Evolutionary conservation across 257 asterid species (phyloP), one percentile per base, ranked within the genome.

Genomic region (Vinca minor): DNA sequence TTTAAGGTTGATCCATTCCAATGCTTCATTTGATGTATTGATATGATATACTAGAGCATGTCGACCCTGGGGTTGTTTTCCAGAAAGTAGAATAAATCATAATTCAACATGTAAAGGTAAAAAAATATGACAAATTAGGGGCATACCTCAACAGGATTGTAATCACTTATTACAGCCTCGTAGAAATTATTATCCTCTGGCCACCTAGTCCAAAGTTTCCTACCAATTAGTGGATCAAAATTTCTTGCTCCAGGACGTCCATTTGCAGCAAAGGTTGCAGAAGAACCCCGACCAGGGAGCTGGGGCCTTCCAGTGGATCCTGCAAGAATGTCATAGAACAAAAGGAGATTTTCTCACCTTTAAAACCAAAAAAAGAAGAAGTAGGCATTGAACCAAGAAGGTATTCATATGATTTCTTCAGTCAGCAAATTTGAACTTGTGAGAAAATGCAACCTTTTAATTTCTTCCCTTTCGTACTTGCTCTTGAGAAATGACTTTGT

Each of bases 121-220:
- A 38, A 8, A 12, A 28, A 42, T 38, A 10, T 10, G 44, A 8
- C 59, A 50, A 38, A 49, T 38, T 23, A n/a, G 29, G 32, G 45
- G 65, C 49, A 54, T 70, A 88, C 96, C 86, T 82, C 81, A 29
- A 25, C 75, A 32, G 87, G 76, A 52, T 85, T 71, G 74, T 72
- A 85, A 63, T 85, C 82, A 65, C 81, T 77, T 60, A 85, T 84
- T 46, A 81, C 73, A 73, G 96, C 96, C 70, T 85, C 88, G 73
- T 85, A 88, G 66, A 85, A 88, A 54, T 64, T 82, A 71, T 88
- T 88, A 74, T 88, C 96, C 39, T 85, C 94, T n/a, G 91, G 96
- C 94, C 95, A 88, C 66, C 89, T 82, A 63, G 92, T 85, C 77
- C 76, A 65, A 31, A 85, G 83, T 82, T 80, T 85, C 72, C 86